A percentile compares a stretch with the other conserved stretches of the same genome.
These are phyloP conservation scores for Pichia membranifaciens DNA, from an alignment of 805 yeast genomes.

Conservation along the genomic window DNA sequence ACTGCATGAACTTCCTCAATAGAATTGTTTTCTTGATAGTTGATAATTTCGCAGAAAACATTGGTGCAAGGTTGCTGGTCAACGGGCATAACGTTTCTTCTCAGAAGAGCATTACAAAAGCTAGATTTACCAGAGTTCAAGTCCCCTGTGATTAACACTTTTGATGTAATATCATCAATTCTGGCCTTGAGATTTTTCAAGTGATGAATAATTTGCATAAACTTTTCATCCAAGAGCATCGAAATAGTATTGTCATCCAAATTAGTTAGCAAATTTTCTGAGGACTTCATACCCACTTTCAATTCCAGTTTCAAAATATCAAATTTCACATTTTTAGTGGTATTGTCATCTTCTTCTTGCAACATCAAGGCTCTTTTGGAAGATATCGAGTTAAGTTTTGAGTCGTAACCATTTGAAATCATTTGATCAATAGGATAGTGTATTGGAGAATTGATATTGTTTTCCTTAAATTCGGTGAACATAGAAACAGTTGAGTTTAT, in stretches of 20 bases:
- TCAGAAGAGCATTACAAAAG: slow-evolving; percentile 83
- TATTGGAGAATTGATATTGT: slow-evolving; percentile 56
- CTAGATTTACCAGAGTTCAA: slow-evolving; percentile 95
- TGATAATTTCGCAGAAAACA: slow-evolving; percentile 91
- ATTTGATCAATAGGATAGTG: slow-evolving; percentile 46
- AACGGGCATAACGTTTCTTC: slow-evolving; percentile 77
- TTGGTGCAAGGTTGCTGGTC: slow-evolving; percentile 98
- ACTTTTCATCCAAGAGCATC: slow-evolving; percentile 60
- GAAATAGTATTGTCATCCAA: slow-evolving; percentile 68
- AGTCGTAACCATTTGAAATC: slow-evolving; percentile 16
- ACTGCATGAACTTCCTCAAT: slow-evolving; percentile 93
- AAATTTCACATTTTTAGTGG: slow-evolving; percentile 32
- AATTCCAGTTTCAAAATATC: slow-evolving; percentile 59
- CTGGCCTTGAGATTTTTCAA: slow-evolving; percentile 68
- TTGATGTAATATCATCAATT: slow-evolving; percentile 85
- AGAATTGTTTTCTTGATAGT: slow-evolving; percentile 67
- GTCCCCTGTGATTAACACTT: slow-evolving; percentile 95
- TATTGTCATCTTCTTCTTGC: slow-evolving; percentile 26
- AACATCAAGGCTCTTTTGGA: slow-evolving; percentile 51
- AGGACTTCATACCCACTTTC: slow-evolving; percentile 41
- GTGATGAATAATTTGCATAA: slow-evolving; percentile 61
- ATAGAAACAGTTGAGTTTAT: slow-evolving; percentile 49
- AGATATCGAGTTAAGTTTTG: slow-evolving; percentile 39
- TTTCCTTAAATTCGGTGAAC: slow-evolving; percentile 45
- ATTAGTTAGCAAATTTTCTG: slow-evolving; percentile 41